These are phyloP conservation scores for Tulasnella sp. DNA, from an alignment of 768 basidiomycete species.

Conservation along the genomic window DNA sequence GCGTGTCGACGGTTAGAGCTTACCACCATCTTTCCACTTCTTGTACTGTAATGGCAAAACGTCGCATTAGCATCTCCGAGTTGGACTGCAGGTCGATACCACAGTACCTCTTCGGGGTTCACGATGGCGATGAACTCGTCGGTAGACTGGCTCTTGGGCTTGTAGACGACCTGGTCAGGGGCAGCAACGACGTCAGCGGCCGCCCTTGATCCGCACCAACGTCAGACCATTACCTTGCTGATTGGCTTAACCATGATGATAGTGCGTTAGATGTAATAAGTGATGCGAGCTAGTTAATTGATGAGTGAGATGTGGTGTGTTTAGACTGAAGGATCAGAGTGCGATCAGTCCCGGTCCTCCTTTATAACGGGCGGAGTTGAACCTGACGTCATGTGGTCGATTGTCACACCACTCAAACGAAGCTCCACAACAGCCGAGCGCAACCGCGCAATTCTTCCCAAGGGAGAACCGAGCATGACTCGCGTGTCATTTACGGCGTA, in stretches of 20 bases:
- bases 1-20: slow-evolving; percentile 17
- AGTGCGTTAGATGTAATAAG: neutral
- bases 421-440: neutral
- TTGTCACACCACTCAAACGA: neutral
- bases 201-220: neutral
- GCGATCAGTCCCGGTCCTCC: neutral
- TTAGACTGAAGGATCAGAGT: neutral
- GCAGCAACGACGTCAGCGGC: neutral
- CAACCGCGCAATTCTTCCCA: neutral
- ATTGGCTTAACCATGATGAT: neutral
- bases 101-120: slow-evolving; percentile 50
- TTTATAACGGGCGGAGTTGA: neutral
- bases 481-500: neutral
- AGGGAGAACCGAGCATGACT: neutral
- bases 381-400: neutral
- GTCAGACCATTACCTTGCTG: neutral
- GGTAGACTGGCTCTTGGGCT: slow-evolving; percentile 61
- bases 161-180: slow-evolving; percentile 59
- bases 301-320: neutral
- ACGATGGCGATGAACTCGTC: slow-evolving; percentile 69
- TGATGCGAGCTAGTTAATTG: neutral
- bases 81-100: slow-evolving; percentile 4
- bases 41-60: slow-evolving; percentile 43
- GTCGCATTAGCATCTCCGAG: neutral
- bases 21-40: slow-evolving; percentile 72